These are phyloP conservation scores for Crepidotus variabilis DNA, from an alignment of 768 basidiomycete genomes.

Conservation along the genomic window DNA sequence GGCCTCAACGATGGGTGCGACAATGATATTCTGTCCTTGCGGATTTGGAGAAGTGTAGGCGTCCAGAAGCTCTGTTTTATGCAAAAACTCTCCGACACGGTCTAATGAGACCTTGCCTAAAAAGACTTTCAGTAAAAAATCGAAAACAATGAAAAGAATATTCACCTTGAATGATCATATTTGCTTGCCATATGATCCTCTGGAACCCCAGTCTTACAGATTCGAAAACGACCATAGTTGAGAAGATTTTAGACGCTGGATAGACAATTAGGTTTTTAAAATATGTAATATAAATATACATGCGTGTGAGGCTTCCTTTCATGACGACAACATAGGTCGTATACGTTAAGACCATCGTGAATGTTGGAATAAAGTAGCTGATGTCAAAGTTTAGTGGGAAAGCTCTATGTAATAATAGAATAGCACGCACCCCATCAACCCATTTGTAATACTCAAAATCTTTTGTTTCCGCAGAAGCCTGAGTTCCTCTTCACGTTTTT, in stretches of 20 bases:
- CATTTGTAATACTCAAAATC: conserved; percentile 7
- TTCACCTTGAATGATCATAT: conserved; percentile 25
- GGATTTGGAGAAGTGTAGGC: background rate
- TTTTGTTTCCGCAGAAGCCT: conserved; percentile 23
- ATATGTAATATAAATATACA: conserved; percentile 21
- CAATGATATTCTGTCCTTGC: conserved; percentile 13
- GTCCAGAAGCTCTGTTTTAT: conserved; percentile 36
- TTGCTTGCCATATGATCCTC: conserved; percentile 27
- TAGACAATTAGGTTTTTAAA: conserved; percentile 53
- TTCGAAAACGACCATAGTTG: conserved; percentile 58
- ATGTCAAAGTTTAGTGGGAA: background rate
- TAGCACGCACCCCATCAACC: background rate
- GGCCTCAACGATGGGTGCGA: background rate
- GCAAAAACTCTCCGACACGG: conserved; percentile 36
- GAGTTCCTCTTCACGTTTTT: conserved; percentile 63
- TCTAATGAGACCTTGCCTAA: conserved; percentile 60
- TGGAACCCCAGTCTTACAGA: conserved; percentile 49
- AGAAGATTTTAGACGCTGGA: conserved; percentile 44
- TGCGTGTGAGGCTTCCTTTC: conserved; percentile 28
- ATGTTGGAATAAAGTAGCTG: conserved; percentile 54
- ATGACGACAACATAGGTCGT: conserved; percentile 45
- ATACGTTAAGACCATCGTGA: conserved; percentile 62
- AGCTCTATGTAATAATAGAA: background rate
- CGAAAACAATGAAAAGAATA: background rate
- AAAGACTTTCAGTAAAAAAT: conserved; percentile 1